Conservation (phyloP, 2,329 filamentous ascomycete species). For the Clonostachys sp. region DNA sequence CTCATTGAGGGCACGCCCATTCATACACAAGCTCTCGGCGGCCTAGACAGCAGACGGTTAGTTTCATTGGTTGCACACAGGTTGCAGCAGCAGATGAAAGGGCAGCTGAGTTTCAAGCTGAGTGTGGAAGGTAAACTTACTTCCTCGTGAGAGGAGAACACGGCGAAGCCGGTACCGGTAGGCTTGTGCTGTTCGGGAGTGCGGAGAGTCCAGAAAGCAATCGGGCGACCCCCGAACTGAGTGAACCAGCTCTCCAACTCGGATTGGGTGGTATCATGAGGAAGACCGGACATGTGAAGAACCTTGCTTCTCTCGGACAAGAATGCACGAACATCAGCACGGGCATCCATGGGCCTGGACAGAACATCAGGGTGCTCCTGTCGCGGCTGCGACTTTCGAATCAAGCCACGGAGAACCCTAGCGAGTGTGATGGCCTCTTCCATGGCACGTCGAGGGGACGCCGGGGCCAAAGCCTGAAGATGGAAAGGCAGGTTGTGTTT, state of each 20-base stretch:
- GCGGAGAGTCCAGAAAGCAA: conserved; percentile 97
- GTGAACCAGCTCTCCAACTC: conserved; percentile 99
- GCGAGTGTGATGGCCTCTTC: conserved; percentile 95
- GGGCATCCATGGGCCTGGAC: conserved; percentile 91
- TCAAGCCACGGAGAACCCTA: conserved; percentile 84
- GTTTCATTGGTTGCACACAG: background rate
- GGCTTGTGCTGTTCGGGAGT: conserved; percentile 99
- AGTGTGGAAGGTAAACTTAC: conserved; percentile 46
- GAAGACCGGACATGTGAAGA: conserved; percentile 93
- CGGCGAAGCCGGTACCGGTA: conserved; percentile 96
- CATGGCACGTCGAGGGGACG: conserved; percentile 92
- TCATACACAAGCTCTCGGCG: conserved; percentile 98
- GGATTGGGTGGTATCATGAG: conserved; percentile 96
- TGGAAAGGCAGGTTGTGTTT: conserved; percentile 99
- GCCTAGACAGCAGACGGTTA: conserved; percentile 51
- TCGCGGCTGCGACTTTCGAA: conserved; percentile 91
- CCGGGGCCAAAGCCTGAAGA: conserved; percentile 89
- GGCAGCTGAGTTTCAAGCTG: too few species aligned
- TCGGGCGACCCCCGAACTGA: conserved; percentile 94
- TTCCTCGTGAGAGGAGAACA: conserved; percentile 99
- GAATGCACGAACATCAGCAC: conserved; percentile 94
- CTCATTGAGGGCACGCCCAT: conserved; percentile 94
- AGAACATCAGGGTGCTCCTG: conserved; percentile 94
- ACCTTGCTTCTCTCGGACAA: conserved; percentile 96
- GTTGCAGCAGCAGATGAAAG: background rate